A percentile compares a stretch with the other conserved stretches of the same genome.
These are phyloP conservation scores for Aspergillus nomiae DNA, from an alignment of 2,329 filamentous ascomycete genomes.

Conservation along the genomic window DNA sequence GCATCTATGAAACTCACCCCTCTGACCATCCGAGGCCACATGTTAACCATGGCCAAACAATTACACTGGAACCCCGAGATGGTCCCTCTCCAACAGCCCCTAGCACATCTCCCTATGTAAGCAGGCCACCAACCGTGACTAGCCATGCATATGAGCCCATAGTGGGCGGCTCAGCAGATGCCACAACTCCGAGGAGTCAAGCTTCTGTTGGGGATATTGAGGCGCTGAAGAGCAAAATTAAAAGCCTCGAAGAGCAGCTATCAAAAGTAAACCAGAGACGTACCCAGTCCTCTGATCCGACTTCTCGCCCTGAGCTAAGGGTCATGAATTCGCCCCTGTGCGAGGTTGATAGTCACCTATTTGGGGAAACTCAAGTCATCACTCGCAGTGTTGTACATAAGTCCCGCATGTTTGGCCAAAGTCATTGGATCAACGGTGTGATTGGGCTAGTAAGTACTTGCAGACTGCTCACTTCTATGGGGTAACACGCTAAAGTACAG, in stretches of 20 bases:
- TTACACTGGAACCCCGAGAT: background rate
- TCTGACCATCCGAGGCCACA: conserved; percentile 10
- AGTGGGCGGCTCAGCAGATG: conserved; percentile 13
- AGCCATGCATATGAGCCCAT: conserved; percentile 14
- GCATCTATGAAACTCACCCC: conserved; percentile 17
- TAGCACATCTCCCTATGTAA: conserved; percentile 5
- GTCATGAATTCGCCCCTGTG: conserved; percentile 42
- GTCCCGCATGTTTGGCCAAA: conserved; percentile 58
- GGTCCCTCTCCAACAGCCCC: background rate
- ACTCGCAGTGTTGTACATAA: conserved; percentile 55
- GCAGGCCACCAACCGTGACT: conserved; percentile 7
- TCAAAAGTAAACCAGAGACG: conserved; percentile 27
- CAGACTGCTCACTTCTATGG: too few relatives aligned
- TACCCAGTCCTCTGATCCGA: conserved; percentile 14
- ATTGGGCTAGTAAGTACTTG: conserved; percentile 42
- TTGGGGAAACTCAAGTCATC: conserved; percentile 35
- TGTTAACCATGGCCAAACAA: conserved; percentile 5
- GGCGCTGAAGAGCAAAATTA: conserved; percentile 43
- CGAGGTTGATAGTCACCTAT: conserved; percentile 40
- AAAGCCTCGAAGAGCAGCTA: conserved; percentile 49
- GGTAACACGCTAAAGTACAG: background rate
- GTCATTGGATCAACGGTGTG: conserved; percentile 57
- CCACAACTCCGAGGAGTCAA: conserved; percentile 27
- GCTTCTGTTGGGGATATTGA: conserved; percentile 37
- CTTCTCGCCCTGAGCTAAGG: conserved; percentile 36